Conservation (phyloP, 164 flowering plant genomes). For the Macadamia integrifolia region DNA sequence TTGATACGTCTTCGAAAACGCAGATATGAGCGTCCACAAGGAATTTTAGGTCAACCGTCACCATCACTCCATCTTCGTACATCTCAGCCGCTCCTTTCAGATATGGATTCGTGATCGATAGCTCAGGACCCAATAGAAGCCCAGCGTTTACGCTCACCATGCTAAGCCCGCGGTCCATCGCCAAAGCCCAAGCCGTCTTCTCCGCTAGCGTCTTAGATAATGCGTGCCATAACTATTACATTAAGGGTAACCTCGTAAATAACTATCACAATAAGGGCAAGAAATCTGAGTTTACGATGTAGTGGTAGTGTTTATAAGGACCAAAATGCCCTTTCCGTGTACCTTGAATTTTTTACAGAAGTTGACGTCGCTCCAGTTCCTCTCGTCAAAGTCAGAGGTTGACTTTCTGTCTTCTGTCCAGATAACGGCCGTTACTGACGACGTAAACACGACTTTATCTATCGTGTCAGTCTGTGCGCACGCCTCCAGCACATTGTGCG, state of each 20-base stretch:
- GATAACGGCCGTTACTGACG: constrained; percentile 66
- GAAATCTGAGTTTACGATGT: no score
- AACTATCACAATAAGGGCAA: no score
- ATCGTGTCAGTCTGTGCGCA: constrained; percentile 75
- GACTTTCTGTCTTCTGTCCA: constrained; percentile 47
- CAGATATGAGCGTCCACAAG: constrained; percentile 74
- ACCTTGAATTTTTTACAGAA: constrained; percentile 71
- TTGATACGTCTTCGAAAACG: constrained; percentile 50
- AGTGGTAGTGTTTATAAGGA: no score
- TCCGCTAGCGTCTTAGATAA: constrained; percentile 72
- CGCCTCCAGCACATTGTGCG: constrained; percentile 82
- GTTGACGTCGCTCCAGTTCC: constrained; percentile 62
- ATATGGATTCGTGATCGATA: constrained; percentile 44
- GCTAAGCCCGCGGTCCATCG: constrained; percentile 69
- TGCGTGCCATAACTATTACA: constrained; percentile 70
- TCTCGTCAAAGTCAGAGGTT: constrained; percentile 42
- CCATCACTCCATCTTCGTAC: constrained; percentile 72
- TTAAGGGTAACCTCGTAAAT: no score
- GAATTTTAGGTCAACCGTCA: constrained; percentile 50
- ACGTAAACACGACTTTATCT: constrained; percentile 72
- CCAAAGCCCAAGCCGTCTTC: constrained; percentile 81
- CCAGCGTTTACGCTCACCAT: constrained; percentile 79
- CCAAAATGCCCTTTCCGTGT: neutral
- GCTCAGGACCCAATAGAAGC: constrained; percentile 36
- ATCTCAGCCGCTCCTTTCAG: constrained; percentile 83